phyloP scores from a whole-genome alignment of 2,329 filamentous ascomycete species.

The Intubia oerlemansii region DNA sequence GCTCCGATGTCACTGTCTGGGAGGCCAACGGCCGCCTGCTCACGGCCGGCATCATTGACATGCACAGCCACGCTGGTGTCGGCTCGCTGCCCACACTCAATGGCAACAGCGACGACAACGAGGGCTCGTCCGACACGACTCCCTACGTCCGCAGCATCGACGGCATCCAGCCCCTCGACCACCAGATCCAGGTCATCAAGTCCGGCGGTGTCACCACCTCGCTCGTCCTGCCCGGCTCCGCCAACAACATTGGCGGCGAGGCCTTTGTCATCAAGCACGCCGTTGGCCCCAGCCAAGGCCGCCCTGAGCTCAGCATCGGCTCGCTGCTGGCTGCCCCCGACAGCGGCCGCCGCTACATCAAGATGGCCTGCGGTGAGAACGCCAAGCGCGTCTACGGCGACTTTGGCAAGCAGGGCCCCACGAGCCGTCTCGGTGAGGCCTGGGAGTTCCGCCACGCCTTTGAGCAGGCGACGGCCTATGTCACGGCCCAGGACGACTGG shows the following conservation, averaged over 20 bases:
- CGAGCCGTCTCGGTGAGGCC: conserved; percentile 44
- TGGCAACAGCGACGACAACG: conserved; percentile 39
- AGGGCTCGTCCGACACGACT: conserved; percentile 40
- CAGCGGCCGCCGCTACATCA: conserved; percentile 44
- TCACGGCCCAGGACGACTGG: conserved; percentile 46
- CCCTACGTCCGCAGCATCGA: conserved; percentile 49
- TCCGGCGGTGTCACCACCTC: conserved; percentile 52
- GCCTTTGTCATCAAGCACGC: conserved; percentile 49
- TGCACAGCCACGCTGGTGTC: conserved; percentile 47
- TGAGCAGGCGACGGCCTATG: conserved; percentile 34
- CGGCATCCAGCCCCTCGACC: conserved; percentile 39
- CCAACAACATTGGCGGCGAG: conserved; percentile 55
- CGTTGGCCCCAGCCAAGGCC: conserved; percentile 35
- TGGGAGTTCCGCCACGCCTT: conserved; percentile 49
- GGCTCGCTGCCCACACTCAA: conserved; percentile 30
- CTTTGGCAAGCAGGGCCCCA: conserved; percentile 28
- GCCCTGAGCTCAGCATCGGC: conserved; percentile 37
- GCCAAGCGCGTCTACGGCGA: conserved; percentile 39
- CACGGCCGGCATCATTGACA: conserved; percentile 48
- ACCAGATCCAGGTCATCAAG: conserved; percentile 47
- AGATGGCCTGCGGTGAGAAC: conserved; percentile 59
- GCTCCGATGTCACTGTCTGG: conserved; percentile 12
- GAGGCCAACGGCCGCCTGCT: conserved; percentile 38
- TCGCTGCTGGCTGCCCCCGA: conserved; percentile 47
- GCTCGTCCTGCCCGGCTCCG: conserved; percentile 43